Conservation (phyloP, 2,329 filamentous ascomycete genomes). For the Geosmithia morbida region DNA sequence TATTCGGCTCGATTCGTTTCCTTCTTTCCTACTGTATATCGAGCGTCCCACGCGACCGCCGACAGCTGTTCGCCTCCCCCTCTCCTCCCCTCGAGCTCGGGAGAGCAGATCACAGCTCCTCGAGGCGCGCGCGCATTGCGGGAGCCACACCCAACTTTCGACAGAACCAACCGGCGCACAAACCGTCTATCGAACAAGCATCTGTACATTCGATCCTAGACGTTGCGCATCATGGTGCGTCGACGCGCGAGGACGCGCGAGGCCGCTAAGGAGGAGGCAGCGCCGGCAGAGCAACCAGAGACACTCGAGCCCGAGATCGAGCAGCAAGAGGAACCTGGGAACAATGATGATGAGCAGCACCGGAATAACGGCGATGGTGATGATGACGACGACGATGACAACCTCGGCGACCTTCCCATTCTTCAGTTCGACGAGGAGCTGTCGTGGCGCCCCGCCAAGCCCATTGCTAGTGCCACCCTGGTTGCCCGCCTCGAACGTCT, state of each 20-base stretch:
- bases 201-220: constrained; percentile 5
- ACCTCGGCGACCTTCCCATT: constrained; percentile 14
- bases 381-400: constrained; percentile 3
- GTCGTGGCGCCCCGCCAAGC: constrained; percentile 82
- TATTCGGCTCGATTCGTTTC: too few species aligned
- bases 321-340: background rate
- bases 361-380: constrained; percentile 2
- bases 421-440: constrained; percentile 76
- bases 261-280: background rate
- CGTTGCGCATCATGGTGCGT: background rate
- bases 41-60: too few species aligned
- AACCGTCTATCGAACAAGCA: background rate
- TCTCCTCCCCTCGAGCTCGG: too few species aligned
- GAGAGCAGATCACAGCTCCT: too few species aligned
- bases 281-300: constrained; percentile 6
- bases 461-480: constrained; percentile 72
- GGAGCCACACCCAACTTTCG: too few species aligned
- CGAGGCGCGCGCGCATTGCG: too few species aligned
- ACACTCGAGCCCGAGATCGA: constrained; percentile 4
- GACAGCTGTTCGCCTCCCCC: too few species aligned
- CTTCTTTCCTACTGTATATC: too few species aligned
- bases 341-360: constrained; percentile 4
- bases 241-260: background rate
- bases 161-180: background rate
- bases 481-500: constrained; percentile 68